Percentiles rank a stretch among this genome's conserved stretches.
Conservation (phyloP, 331 rosid species). For the Erythrophleum ivorense region DNA sequence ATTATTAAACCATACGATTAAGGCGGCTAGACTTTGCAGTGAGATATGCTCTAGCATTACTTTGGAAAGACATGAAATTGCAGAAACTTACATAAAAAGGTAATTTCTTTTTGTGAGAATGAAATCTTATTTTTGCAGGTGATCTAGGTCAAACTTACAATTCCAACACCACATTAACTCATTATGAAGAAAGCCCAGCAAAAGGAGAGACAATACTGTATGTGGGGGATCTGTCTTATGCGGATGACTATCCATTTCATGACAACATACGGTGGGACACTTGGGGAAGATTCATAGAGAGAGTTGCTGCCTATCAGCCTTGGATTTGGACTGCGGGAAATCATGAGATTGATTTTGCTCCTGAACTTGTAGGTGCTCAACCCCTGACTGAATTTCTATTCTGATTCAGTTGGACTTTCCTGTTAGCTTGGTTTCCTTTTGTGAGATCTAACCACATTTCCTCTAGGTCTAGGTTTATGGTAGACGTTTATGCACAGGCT, state of each 20-base stretch:
- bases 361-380: constrained; percentile 36
- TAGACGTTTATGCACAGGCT: background rate
- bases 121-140: constrained; percentile 27
- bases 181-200: constrained; percentile 56
- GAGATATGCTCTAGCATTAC: background rate
- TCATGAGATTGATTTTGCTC: constrained; percentile 56
- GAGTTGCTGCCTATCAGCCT: constrained; percentile 72
- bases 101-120: background rate
- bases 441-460: background rate
- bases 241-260: constrained; percentile 66
- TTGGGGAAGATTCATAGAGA: constrained; percentile 75
- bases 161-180: constrained; percentile 76
- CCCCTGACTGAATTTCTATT: background rate
- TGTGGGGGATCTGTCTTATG: constrained; percentile 46
- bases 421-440: background rate
- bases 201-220: constrained; percentile 31
- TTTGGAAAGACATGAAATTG: background rate
- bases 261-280: constrained; percentile 82
- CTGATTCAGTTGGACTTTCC: constrained; percentile 16
- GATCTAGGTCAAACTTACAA: constrained; percentile 84
- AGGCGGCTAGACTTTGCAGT: background rate
- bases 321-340: constrained; percentile 67
- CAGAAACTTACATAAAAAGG: constrained; percentile 11
- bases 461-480: background rate
- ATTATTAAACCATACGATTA: too few relatives aligned